Evolutionary conservation across 2,329 filamentous ascomycete genomes (phyloP).

Genomic region (Ilyonectria sp.): DNA sequence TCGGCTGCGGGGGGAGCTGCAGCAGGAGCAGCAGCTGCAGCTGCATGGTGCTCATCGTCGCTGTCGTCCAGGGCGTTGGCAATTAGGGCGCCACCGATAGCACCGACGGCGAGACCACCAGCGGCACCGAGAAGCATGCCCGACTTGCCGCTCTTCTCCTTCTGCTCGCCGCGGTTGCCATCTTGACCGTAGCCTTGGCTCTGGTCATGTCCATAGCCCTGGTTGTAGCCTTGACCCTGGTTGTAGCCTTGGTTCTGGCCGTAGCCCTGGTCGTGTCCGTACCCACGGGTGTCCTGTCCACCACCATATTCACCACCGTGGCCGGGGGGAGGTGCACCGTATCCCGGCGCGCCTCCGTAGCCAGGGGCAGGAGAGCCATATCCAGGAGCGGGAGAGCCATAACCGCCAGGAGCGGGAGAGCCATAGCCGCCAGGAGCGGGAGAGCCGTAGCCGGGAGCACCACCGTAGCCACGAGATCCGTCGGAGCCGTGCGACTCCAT

Average conservation of each 20-base stretch:
- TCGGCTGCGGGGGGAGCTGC: constrained; percentile 3
- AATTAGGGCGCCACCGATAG: constrained; percentile 71
- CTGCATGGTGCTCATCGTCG: constrained; percentile 39
- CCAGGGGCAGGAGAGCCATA: constrained; percentile 37
- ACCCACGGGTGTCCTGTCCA: constrained; percentile 23
- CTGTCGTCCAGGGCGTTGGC: constrained; percentile 64
- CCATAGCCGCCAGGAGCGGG: constrained; percentile 29
- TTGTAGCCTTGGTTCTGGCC: constrained; percentile 26
- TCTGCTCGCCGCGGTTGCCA: constrained; percentile 37
- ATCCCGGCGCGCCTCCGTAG: constrained; percentile 28
- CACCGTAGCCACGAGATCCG: constrained; percentile 45
- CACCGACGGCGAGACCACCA: constrained; percentile 71
- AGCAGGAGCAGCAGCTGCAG: constrained; percentile 30
- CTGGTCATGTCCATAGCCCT: constrained; percentile 34
- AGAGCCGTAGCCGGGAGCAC: constrained; percentile 39
- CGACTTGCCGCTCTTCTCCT: constrained; percentile 62
- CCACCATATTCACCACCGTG: constrained; percentile 23
- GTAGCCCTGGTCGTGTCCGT: constrained; percentile 13
- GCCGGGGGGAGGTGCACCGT: constrained; percentile 34
- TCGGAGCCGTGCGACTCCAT: constrained; percentile 42
- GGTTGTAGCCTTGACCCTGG: constrained; percentile 37
- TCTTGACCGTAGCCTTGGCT: constrained; percentile 26
- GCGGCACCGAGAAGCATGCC: constrained; percentile 72
- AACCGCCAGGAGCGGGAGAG: constrained; percentile 16
- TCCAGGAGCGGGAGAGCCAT: constrained; percentile 30